Evolutionary conservation across 148 eudicot species (phyloP).

Genomic region (Beta vulgaris): DNA sequence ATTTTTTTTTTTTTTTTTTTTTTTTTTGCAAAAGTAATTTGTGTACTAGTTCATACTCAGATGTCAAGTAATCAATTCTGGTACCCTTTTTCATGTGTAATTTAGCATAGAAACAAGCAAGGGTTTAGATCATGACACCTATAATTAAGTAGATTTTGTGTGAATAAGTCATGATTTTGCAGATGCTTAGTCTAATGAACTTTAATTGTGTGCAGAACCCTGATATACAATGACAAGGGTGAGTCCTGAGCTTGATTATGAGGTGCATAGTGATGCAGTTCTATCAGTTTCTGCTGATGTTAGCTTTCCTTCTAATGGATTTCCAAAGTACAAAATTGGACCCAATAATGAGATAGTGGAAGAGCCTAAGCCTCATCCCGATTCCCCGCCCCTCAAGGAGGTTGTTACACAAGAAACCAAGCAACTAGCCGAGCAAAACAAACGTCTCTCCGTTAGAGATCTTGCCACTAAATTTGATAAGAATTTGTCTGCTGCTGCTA

Average conservation of each 20-base stretch:
- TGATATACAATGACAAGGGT: constrained; percentile 72
- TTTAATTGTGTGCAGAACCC: constrained; percentile 17
- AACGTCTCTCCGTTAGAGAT: constrained; percentile 89
- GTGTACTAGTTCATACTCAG: too few relatives aligned
- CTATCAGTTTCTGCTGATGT: constrained; percentile 77
- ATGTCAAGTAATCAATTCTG: background rate
- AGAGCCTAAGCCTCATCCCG: constrained; percentile 54
- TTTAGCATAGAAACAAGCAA: background rate
- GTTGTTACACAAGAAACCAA: constrained; percentile 69
- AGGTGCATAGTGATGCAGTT: constrained; percentile 46
- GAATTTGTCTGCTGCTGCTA: constrained; percentile 86
- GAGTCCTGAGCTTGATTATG: constrained; percentile 73
- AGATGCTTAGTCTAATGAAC: background rate
- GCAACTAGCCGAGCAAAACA: constrained; percentile 78
- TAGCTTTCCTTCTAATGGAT: constrained; percentile 67
- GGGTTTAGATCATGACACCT: background rate
- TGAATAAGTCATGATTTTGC: background rate
- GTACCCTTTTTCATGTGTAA: too few relatives aligned
- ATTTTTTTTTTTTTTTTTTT: background rate
- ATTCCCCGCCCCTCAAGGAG: constrained; percentile 77
- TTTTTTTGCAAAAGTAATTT: too few relatives aligned
- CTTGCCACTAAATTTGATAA: constrained; percentile 96
- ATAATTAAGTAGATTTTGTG: background rate
- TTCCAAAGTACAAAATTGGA: constrained; percentile 87
- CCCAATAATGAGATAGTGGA: constrained; percentile 83